Conservation (phyloP, 768 basidiomycete genomes). For the Artomyces pyxidatus region DNA sequence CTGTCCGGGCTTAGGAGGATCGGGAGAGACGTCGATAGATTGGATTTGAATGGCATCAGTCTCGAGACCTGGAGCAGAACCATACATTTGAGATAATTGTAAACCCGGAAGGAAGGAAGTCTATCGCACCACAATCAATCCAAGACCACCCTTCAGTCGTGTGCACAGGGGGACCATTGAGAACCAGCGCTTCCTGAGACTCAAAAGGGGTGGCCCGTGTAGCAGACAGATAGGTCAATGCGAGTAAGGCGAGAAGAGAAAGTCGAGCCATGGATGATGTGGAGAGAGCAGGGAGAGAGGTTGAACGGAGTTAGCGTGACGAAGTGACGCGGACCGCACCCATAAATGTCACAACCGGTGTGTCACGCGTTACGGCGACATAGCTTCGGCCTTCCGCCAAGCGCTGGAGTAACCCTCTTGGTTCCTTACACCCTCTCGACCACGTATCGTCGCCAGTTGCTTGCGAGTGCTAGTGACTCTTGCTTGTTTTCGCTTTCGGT, state of each 20-base stretch:
- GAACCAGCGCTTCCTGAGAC: conserved; percentile 25
- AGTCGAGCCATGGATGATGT: conserved; percentile 20
- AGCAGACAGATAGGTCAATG: conserved; percentile 18
- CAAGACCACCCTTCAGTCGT: conserved; percentile 54
- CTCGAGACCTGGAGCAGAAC: conserved; percentile 40
- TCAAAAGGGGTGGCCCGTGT: conserved; percentile 18
- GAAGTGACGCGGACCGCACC: neutral
- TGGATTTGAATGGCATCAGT: conserved; percentile 51
- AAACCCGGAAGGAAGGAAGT: too few relatives aligned
- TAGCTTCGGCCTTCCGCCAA: too few relatives aligned
- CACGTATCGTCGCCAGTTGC: too few relatives aligned
- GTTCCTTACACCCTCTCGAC: too few relatives aligned
- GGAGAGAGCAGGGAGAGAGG: conserved; percentile 1
- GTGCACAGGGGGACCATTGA: conserved; percentile 24
- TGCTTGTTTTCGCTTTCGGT: too few relatives aligned
- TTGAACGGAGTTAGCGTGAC: neutral
- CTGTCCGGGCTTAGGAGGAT: conserved; percentile 84
- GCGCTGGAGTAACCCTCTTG: too few relatives aligned
- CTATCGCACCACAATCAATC: conserved; percentile 69
- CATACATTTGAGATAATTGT: too few relatives aligned
- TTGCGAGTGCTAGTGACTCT: too few relatives aligned
- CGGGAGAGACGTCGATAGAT: conserved; percentile 69
- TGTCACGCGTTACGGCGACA: neutral
- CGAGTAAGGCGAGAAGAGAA: conserved; percentile 23
- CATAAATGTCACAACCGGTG: too few relatives aligned